Evolutionary conservation across 73 alveolate species (phyloP).

Genomic region (Symbiodinium natans): DNA sequence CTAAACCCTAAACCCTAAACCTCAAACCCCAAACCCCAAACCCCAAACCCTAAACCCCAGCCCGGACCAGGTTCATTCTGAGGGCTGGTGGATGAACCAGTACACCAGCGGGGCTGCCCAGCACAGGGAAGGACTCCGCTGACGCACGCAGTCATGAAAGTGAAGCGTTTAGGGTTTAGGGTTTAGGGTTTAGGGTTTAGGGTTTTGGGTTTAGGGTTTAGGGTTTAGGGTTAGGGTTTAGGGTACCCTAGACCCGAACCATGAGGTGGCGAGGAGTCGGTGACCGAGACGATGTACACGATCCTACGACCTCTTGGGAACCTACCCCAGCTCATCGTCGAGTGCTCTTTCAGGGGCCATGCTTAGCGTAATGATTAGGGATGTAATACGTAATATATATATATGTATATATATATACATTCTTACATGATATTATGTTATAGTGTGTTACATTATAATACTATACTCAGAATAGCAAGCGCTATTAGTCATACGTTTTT

Average conservation of each 20-base stretch:
- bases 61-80: conserved; percentile 39
- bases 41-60: neutral
- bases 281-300: conserved; percentile 31
- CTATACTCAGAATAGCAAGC: too few relatives aligned
- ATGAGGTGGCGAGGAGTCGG: conserved; percentile 60
- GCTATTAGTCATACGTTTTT: too few relatives aligned
- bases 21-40: too few relatives aligned
- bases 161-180: neutral
- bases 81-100: conserved; percentile 45
- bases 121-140: neutral
- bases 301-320: conserved; percentile 64
- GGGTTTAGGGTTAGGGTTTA: too few relatives aligned
- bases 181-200: neutral
- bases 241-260: neutral
- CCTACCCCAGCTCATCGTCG: conserved; percentile 21
- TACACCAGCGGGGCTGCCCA: neutral
- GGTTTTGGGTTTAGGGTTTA: neutral
- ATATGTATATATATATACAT: too few relatives aligned
- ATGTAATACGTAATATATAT: too few relatives aligned
- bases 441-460: too few relatives aligned
- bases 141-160: too few relatives aligned
- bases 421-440: too few relatives aligned
- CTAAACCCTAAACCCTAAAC: too few relatives aligned
- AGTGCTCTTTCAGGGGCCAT: neutral
- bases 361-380: too few relatives aligned